A percentile compares a stretch with the other conserved stretches of the same genome.
phyloP scores from a whole-genome alignment of 2,329 filamentous ascomycete species.

The Fusarium heterosporum region DNA sequence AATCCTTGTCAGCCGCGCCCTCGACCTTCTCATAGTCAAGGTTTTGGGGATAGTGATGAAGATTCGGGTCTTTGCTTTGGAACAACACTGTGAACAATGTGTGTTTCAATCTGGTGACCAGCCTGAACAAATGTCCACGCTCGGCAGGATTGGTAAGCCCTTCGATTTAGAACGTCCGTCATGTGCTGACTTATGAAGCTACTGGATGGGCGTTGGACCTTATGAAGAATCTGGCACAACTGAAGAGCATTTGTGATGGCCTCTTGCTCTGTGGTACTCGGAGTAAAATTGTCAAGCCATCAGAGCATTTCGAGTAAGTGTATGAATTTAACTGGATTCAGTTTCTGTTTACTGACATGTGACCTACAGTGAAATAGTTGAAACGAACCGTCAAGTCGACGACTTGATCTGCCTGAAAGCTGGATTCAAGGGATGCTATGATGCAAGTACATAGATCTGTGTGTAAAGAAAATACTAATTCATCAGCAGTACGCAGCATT shows the following conservation, averaged over 20 bases:
- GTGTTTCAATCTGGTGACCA: background rate
- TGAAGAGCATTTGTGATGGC: background rate
- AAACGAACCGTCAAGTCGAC: background rate
- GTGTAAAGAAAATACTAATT: background rate
- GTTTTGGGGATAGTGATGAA: background rate
- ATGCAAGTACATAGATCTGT: background rate
- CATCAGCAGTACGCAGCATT: too few relatives aligned
- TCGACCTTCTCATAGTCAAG: background rate
- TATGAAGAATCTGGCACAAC: background rate
- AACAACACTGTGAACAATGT: background rate
- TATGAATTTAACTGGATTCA: accelerated
- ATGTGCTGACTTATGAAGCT: background rate
- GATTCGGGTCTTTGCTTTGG: background rate
- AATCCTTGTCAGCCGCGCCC: background rate
- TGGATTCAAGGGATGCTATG: background rate
- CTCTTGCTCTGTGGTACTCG: conserved; percentile 1
- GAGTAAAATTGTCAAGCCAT: background rate
- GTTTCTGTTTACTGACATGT: background rate
- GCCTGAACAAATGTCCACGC: background rate
- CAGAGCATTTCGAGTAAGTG: background rate
- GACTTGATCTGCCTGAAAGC: background rate
- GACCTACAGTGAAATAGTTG: background rate
- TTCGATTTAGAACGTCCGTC: accelerated
- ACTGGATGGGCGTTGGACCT: conserved; percentile 1
- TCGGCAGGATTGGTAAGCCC: background rate